These are phyloP conservation scores for Turritis glabra DNA, from an alignment of 345 rosid genomes.

Conservation along the genomic window DNA sequence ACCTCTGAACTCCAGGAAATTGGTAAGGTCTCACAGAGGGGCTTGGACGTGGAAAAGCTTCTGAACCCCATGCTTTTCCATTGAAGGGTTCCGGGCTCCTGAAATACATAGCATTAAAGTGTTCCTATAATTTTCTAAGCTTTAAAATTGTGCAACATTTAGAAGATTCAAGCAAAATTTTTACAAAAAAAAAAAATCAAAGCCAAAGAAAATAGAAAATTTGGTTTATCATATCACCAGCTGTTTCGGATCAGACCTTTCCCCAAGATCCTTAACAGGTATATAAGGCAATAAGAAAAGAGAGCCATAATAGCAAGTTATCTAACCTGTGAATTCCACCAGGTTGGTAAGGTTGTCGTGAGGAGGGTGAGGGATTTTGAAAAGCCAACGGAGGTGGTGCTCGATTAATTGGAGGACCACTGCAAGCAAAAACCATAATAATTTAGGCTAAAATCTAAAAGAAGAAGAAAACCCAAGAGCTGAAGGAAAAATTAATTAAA, in stretches of 20 bases:
- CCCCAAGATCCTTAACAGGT: neutral
- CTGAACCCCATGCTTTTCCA: constrained; percentile 25
- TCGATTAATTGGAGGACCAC: constrained; percentile 11
- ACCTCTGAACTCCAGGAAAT: constrained; percentile 39
- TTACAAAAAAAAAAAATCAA: neutral
- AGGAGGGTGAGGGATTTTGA: constrained; percentile 34
- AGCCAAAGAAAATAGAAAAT: neutral
- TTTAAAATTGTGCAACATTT: constrained; percentile 19
- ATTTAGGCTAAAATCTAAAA: constrained; percentile 8
- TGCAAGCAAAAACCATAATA: constrained; percentile 18
- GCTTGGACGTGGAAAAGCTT: constrained; percentile 33
- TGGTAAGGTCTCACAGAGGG: constrained; percentile 39
- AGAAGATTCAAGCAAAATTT: constrained; percentile 6
- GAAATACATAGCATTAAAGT: constrained; percentile 21
- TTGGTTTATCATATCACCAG: constrained; percentile 9
- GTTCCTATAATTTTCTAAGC: constrained; percentile 5
- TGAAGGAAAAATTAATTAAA: neutral
- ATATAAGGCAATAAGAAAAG: neutral
- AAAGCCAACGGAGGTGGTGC: constrained; percentile 40
- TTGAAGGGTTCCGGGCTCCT: constrained; percentile 30
- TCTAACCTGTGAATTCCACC: constrained; percentile 45
- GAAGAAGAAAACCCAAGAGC: neutral
- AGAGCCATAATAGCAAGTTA: neutral
- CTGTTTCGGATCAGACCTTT: neutral
- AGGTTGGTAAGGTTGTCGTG: constrained; percentile 36